Base-by-base conservation (phyloP, 495 filamentous ascomycete species). In the Penicillium manginii region DNA sequence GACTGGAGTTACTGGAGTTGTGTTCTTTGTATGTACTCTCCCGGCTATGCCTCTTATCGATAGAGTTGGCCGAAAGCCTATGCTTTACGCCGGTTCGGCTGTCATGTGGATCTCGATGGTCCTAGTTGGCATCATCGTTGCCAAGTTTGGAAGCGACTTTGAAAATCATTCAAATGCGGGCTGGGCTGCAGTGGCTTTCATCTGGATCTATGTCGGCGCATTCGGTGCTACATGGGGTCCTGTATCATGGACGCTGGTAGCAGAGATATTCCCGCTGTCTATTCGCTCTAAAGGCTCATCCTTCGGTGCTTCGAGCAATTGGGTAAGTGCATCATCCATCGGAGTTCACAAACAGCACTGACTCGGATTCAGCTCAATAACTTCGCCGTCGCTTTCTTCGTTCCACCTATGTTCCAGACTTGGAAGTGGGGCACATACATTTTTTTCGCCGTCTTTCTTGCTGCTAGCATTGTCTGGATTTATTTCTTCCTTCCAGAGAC, bases 21-120 rank as follows among this genome's bases (percentile, higher is more conserved):
- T 86, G 5, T 93, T 93, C 80, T 63, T 92, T 39, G 88, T 91
- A 65, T 81, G 80, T 53, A 75, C 92, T 22, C 72, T 93, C 68
- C 89, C 86, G 35, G 91, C 83, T 58, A 79, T 91, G 67, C 88
- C 78, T 69, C 84, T 88, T 22, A 86, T 93, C 57, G 90, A 93
- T 73, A 82, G 78, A 52, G 82, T 88, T 58, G 90, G 90, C 57
- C 89, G 90, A 61, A 89, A 90, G 58, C 84, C 83, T 18, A 82
- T 92, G 43, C 86, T 93, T 48, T 74, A 92, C 50, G 84, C 73
- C 48, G 90, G 90, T 22, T 89, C 85, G 5, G 58, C 58, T 35
- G 66, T 51, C 55, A 79, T 64, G 73, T 74, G 63, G 62, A 64
- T 43, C 49, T 72, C 52, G 55, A 72, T 77, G 49, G 67, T 84